phyloP scores from a whole-genome alignment of 2,329 filamentous ascomycete genomes.

The Beauveria asiatica region DNA sequence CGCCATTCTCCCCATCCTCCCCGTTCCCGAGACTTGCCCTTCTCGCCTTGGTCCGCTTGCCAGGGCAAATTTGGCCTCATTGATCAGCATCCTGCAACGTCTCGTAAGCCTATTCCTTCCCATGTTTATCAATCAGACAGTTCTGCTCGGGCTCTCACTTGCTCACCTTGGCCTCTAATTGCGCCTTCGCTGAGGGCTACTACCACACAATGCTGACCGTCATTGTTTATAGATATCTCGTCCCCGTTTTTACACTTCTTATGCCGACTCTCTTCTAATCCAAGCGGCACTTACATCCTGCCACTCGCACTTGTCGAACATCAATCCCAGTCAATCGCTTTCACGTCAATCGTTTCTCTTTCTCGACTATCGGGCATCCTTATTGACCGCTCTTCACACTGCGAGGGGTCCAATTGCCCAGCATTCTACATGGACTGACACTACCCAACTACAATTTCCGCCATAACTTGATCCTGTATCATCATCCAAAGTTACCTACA shows the following conservation, averaged over 20 bases:
- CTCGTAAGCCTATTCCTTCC: neutral
- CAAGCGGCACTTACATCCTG: neutral
- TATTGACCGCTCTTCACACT: neutral
- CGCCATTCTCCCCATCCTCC: conserved; percentile 1
- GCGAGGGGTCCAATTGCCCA: neutral
- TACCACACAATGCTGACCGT: neutral
- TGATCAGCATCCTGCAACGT: neutral
- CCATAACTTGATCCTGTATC: neutral
- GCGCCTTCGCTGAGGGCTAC: neutral
- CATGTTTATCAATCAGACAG: neutral
- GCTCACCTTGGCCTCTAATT: neutral
- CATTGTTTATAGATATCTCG: neutral
- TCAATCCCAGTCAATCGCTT: neutral
- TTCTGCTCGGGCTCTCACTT: neutral
- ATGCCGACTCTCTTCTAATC: neutral
- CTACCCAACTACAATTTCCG: neutral
- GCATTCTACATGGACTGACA: neutral
- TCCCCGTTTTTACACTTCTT: neutral
- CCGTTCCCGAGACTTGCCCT: neutral
- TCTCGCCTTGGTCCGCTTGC: neutral
- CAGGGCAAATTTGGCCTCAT: conserved; percentile 1
- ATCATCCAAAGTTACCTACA: neutral
- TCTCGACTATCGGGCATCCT: neutral
- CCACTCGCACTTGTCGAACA: neutral
- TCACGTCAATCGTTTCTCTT: neutral